Evolutionary conservation across 2,329 filamentous ascomycete species (phyloP).

Genomic region (Aureobasidium vineae): DNA sequence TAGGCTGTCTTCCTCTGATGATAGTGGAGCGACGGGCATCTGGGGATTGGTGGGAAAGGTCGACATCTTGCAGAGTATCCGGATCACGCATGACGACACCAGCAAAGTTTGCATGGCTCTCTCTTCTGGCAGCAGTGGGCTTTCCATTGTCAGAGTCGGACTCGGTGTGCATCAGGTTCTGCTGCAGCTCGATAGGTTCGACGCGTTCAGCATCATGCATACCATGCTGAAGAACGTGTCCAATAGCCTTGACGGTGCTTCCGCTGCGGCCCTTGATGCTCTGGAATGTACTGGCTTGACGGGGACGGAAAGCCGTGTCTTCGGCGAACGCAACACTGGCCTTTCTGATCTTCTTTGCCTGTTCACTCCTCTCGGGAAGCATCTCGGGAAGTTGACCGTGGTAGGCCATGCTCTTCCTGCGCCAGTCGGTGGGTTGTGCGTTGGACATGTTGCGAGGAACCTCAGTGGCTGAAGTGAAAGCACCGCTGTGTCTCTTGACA

Average conservation of each 20-base stretch:
- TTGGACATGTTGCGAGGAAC: background rate
- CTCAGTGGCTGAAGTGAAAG: background rate
- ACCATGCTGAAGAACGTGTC: background rate
- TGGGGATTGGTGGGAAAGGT: background rate
- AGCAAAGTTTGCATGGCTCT: constrained; percentile 11
- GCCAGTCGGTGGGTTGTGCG: constrained; percentile 11
- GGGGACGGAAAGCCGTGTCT: background rate
- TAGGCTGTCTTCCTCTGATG: constrained; percentile 6
- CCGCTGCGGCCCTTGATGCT: constrained; percentile 5
- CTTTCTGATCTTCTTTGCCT: constrained; percentile 1
- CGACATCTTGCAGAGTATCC: constrained; percentile 9
- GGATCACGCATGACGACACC: constrained; percentile 3
- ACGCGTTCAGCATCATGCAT: constrained; percentile 1
- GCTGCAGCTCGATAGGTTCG: background rate
- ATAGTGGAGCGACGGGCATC: constrained; percentile 12
- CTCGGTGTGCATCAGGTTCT: background rate
- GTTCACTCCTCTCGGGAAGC: constrained; percentile 3
- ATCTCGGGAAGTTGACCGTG: constrained; percentile 6
- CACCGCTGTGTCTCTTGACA: background rate
- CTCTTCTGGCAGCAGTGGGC: background rate
- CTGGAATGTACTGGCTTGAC: constrained; percentile 13
- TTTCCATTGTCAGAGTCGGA: background rate
- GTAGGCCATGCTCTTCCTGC: constrained; percentile 11
- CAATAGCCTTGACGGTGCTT: constrained; percentile 14
- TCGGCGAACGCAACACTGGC: background rate